Base-by-base conservation (phyloP, 768 basidiomycete species). In the Boletus barrowsii region DNA sequence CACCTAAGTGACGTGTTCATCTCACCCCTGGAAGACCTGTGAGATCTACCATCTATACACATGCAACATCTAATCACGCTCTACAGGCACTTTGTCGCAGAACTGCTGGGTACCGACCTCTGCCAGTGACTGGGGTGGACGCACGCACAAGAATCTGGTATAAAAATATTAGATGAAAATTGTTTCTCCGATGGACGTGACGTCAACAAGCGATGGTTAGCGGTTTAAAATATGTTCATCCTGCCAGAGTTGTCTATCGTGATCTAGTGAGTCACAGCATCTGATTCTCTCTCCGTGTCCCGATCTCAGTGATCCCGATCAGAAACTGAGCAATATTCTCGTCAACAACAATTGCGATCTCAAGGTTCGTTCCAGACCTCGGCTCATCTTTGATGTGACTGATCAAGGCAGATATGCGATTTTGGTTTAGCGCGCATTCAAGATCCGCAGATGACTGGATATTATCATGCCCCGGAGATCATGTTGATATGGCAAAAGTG, bases 401-500 rank as follows among this genome's bases (percentile, higher is more conserved):
- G 45, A 62, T 54, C 44, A 53, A 49, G 30, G 13, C 56, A 94
- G 93, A 98, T 98, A 66, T 99, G 97, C 69, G 97, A 99, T 73
- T 99, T 99, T 72, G 97, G 97, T 55, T 80, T 99, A 39, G 97
- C 97, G 35, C 90, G 97, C 49, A 95, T 99, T 59, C 97, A 98
- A 73, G 97, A 99, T 70, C 96, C 96, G 5, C 97, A 99, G 71
- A 99, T 99, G 97, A 99, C 97, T 1, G 97, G 97, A 62, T 99
- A 99, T 76, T 99, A 99, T 71, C 88, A 97, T 48, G 97, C 97
- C 7, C 97, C 97, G 5, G 97, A 99, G 74, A 99, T 99, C 76
- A 99, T 99, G 97, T 81, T 99, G 69, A 99, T 97, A 37, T 99
- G 97, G 97, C 97, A 99, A 73, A 98, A 98, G 95, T 98, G 52